Percentiles rank a stretch among this genome's conserved stretches.
phyloP scores from a whole-genome alignment of 2,329 filamentous ascomycete species.

The Bipolaris oryzae region DNA sequence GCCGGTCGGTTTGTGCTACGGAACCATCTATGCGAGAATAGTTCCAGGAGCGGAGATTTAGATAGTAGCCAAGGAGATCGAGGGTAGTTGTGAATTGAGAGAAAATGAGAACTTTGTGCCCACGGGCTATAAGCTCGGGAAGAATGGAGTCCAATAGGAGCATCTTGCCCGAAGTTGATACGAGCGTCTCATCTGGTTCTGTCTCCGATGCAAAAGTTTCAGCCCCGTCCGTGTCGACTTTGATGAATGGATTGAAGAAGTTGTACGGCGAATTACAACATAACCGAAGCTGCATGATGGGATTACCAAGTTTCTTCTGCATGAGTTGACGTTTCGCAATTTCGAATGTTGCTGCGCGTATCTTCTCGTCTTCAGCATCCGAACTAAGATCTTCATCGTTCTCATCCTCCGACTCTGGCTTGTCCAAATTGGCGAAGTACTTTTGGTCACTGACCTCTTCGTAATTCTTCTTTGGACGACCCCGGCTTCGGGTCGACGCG shows the following conservation, averaged over 20 bases:
- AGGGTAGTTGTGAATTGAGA: conserved; percentile 96
- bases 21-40: conserved; percentile 90
- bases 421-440: conserved; percentile 79
- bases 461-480: conserved; percentile 64
- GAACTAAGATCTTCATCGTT: conserved; percentile 51
- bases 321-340: conserved; percentile 87
- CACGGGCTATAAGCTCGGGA: conserved; percentile 71
- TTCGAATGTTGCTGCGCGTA: conserved; percentile 71
- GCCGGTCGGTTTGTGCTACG: conserved; percentile 70
- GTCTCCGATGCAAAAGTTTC: conserved; percentile 54
- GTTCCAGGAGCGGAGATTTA: conserved; percentile 76
- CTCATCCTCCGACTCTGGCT: conserved; percentile 53
- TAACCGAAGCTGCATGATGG: conserved; percentile 86
- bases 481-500: conserved; percentile 59
- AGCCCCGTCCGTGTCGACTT: conserved; percentile 57
- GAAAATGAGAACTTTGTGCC: conserved; percentile 93
- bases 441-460: conserved; percentile 79
- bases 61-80: conserved; percentile 89
- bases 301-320: conserved; percentile 90
- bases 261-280: conserved; percentile 95
- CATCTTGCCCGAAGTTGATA: conserved; percentile 94
- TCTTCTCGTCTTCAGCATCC: conserved; percentile 65
- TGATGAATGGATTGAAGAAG: conserved; percentile 86
- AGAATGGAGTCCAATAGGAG: conserved; percentile 87
- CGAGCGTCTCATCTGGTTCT: conserved; percentile 74